Percentiles rank a stretch among this genome's conserved stretches.
phyloP scores from a whole-genome alignment of 192 early-diverging fungal genomes.

The Linnemannia exigua region DNA sequence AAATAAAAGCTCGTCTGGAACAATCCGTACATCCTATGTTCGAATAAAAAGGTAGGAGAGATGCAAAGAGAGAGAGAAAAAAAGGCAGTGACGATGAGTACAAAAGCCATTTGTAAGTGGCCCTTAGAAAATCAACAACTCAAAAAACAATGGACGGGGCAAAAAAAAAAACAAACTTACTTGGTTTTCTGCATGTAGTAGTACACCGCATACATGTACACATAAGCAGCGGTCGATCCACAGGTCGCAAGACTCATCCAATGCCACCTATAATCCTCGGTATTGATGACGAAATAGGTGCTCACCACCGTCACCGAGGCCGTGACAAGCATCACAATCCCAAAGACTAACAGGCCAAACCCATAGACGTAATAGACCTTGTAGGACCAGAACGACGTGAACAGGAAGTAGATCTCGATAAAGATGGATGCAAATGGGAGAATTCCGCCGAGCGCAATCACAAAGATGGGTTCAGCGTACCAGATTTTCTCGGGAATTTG shows the following conservation, averaged over 20 bases:
- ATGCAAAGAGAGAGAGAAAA: not conserved
- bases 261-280: conserved; percentile 88
- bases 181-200: conserved; percentile 79
- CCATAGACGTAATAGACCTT: conserved; percentile 88
- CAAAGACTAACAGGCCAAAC: conserved; percentile 80
- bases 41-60: not conserved
- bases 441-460: conserved; percentile 74
- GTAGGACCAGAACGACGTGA: conserved; percentile 84
- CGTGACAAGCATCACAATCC: conserved; percentile 77
- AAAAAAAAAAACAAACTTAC: conserved; percentile 58
- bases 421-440: conserved; percentile 86
- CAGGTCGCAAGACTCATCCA: conserved; percentile 85
- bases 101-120: too few relatives aligned
- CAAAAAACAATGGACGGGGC: too few relatives aligned
- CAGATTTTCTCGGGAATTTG: conserved; percentile 84
- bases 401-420: conserved; percentile 90
- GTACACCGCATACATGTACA: conserved; percentile 85
- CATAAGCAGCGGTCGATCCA: conserved; percentile 81
- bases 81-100: not conserved
- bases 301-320: conserved; percentile 80
- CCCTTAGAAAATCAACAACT: too few relatives aligned
- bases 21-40: conserved; percentile 83
- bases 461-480: conserved; percentile 73
- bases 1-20: conserved; percentile 88
- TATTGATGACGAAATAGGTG: conserved; percentile 84